These are phyloP conservation scores for Coriaria nepalensis DNA, from an alignment of 306 rosid genomes.

Conservation along the genomic window DNA sequence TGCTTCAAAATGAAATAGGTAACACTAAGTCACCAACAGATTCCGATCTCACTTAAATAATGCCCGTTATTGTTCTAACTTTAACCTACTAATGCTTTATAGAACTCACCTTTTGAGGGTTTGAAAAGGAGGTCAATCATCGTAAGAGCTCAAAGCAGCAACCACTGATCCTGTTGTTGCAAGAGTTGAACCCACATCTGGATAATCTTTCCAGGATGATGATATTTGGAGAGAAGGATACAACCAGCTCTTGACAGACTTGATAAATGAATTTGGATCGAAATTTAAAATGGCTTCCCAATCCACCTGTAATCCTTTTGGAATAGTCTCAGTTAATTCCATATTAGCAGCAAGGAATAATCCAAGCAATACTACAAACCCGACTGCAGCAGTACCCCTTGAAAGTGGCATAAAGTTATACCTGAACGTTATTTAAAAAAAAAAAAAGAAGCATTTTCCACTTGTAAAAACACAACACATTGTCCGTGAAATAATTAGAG, in stretches of 20 bases:
- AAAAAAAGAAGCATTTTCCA: no score
- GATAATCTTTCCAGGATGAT: constrained; percentile 86
- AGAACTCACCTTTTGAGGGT: constrained; percentile 17
- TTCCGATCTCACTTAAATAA: no score
- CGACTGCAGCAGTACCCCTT: constrained; percentile 85
- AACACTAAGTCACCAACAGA: no score
- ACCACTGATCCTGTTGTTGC: constrained; percentile 78
- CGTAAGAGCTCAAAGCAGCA: constrained; percentile 64
- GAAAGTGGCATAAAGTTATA: constrained; percentile 96
- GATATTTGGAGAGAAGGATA: constrained; percentile 74
- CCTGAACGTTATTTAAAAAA: constrained; percentile 32
- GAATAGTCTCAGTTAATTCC: constrained; percentile 82
- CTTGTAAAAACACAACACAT: constrained; percentile 8
- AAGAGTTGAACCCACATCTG: constrained; percentile 61
- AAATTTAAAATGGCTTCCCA: constrained; percentile 81
- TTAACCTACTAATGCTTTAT: background rate
- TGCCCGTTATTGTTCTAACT: background rate
- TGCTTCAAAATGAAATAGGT: no score
- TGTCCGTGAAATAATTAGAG: no score
- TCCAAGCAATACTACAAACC: constrained; percentile 76
- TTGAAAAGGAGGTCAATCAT: constrained; percentile 31
- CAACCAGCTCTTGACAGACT: constrained; percentile 71
- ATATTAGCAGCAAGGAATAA: constrained; percentile 88
- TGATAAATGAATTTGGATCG: constrained; percentile 57
- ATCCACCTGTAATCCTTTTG: constrained; percentile 74